Evolutionary conservation across 257 asterid species (phyloP).

Genomic region (Orobanche coerulescens): DNA sequence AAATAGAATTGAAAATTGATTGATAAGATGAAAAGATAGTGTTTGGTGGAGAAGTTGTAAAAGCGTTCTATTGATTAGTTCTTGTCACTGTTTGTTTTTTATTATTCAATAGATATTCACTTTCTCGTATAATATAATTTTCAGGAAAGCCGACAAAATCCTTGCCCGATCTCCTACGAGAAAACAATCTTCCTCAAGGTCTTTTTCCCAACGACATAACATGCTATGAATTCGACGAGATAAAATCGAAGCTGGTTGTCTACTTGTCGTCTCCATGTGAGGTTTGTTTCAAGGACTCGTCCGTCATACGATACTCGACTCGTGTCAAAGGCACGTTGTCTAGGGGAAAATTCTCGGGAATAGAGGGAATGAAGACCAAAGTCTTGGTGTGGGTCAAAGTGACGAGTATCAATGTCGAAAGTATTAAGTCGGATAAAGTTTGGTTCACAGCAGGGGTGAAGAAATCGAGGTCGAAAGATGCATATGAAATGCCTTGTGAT

Average conservation of each 20-base stretch:
- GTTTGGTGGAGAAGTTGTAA: too few species aligned
- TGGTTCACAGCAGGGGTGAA: conserved; percentile 89
- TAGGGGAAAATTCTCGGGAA: conserved; percentile 68
- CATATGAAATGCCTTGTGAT: conserved; percentile 58
- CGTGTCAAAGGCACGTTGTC: conserved; percentile 77
- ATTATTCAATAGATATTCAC: background rate
- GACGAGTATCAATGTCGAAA: conserved; percentile 47
- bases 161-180: conserved; percentile 65
- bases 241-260: conserved; percentile 56
- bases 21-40: too few species aligned
- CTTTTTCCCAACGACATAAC: conserved; percentile 84
- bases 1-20: too few species aligned
- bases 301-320: conserved; percentile 51
- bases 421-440: conserved; percentile 77
- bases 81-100: too few species aligned
- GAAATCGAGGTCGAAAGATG: conserved; percentile 79
- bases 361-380: conserved; percentile 90
- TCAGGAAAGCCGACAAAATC: conserved; percentile 75
- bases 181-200: conserved; percentile 74
- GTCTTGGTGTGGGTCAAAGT: conserved; percentile 89
- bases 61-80: too few species aligned
- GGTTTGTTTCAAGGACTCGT: conserved; percentile 84
- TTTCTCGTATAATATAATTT: conserved; percentile 1
- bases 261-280: conserved; percentile 67
- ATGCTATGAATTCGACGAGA: conserved; percentile 69